phyloP scores from a whole-genome alignment of 2,329 filamentous ascomycete genomes.

The Fusarium palustre region DNA sequence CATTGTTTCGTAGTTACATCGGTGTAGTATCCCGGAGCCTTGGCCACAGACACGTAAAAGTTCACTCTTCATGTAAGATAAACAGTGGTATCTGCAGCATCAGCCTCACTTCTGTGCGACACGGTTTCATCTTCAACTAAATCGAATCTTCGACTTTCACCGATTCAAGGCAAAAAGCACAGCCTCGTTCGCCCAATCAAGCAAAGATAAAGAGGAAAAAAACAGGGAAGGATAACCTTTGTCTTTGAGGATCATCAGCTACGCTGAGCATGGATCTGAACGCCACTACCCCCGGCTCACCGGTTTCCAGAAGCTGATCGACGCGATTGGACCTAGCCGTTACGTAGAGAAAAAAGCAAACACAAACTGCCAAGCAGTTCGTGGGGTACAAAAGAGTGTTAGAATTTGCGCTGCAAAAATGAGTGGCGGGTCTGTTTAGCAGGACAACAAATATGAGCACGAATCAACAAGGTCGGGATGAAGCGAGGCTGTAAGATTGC shows the following conservation, averaged over 20 bases:
- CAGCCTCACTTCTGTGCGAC: not conserved
- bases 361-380: not conserved
- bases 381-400: not conserved
- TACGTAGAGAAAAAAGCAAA: not conserved
- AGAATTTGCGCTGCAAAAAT: not conserved
- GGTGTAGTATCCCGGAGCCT: conserved; percentile 9
- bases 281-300: conserved; percentile 25
- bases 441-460: conserved; percentile 5
- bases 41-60: not conserved
- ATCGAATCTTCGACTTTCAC: conserved; percentile 6
- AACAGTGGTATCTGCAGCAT: not conserved
- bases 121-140: not conserved
- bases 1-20: not conserved
- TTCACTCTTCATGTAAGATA: not conserved
- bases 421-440: conserved; percentile 11
- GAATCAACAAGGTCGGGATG: conserved; percentile 7
- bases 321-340: conserved; percentile 23
- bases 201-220: not conserved
- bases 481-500: conserved; percentile 6
- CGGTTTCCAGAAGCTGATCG: conserved; percentile 32
- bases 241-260: conserved; percentile 5
- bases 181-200: not conserved
- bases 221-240: not conserved
- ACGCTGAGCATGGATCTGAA: conserved; percentile 5
- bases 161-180: not conserved